Evolutionary conservation across 2,329 filamentous ascomycete genomes (phyloP).

Genomic region (Pseudofabraea citricarpa): DNA sequence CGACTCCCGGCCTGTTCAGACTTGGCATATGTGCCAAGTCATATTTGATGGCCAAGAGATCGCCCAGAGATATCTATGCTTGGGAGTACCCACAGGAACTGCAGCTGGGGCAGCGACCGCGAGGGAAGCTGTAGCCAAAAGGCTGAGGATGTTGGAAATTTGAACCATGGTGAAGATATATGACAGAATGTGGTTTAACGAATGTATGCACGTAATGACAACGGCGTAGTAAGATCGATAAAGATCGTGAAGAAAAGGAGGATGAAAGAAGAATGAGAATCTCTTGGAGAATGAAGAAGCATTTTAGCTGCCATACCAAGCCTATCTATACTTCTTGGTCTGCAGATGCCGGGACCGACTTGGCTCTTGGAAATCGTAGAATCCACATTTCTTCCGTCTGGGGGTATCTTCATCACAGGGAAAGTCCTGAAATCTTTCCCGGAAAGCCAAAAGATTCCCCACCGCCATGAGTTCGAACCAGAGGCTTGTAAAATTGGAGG

Average conservation of each 20-base stretch:
- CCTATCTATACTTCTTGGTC: background rate
- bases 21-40: background rate
- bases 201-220: background rate
- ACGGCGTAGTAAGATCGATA: background rate
- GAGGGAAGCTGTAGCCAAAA: background rate
- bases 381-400: background rate
- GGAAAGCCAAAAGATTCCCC: background rate
- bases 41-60: no score
- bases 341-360: background rate
- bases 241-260: background rate
- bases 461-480: background rate
- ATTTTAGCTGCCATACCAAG: background rate
- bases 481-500: no score
- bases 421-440: background rate
- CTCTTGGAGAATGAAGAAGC: background rate
- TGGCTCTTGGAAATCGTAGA: background rate
- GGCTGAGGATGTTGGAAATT: background rate
- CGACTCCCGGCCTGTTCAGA: background rate
- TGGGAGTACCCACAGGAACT: background rate
- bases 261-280: background rate
- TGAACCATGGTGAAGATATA: slow-evolving; percentile 1
- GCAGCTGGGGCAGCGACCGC: background rate
- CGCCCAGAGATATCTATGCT: no score
- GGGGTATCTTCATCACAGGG: no score
- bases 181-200: background rate